Conservation (phyloP, 345 rosid species). For the Punica granatum region DNA sequence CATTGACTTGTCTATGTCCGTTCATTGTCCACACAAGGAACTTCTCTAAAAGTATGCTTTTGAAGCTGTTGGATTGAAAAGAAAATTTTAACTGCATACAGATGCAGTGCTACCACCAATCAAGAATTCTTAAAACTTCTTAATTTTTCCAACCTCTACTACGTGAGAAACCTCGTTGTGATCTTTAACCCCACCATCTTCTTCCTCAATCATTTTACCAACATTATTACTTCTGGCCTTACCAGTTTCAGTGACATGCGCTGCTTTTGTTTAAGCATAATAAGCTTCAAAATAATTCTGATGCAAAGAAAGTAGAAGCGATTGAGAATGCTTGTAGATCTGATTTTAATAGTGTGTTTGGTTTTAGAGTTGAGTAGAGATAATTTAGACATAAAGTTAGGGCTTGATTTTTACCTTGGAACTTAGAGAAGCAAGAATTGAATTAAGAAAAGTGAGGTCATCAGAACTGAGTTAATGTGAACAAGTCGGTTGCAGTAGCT, state of each 20-base stretch:
- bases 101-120: constrained; percentile 78
- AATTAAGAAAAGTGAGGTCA: no score
- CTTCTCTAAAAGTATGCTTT: neutral
- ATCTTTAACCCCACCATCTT: constrained; percentile 14
- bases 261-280: constrained; percentile 24
- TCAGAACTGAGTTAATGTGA: no score
- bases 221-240: constrained; percentile 23
- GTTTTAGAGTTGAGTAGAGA: no score
- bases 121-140: constrained; percentile 79
- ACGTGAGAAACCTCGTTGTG: constrained; percentile 21
- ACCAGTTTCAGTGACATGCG: constrained; percentile 25
- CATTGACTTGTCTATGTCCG: neutral
- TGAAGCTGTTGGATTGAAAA: neutral
- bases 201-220: constrained; percentile 13
- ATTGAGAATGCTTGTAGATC: no score
- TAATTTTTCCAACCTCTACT: constrained; percentile 50
- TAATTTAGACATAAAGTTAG: no score
- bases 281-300: no score
- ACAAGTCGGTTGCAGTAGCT: no score
- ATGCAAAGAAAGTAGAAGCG: no score
- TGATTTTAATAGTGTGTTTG: no score
- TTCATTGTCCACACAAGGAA: neutral
- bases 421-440: no score
- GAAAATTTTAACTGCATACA: constrained; percentile 33
- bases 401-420: no score